Percentiles rank a stretch among this genome's conserved stretches.
Evolutionary conservation across 768 basidiomycete genomes (phyloP).

Genomic region (Daedalea quercina): DNA sequence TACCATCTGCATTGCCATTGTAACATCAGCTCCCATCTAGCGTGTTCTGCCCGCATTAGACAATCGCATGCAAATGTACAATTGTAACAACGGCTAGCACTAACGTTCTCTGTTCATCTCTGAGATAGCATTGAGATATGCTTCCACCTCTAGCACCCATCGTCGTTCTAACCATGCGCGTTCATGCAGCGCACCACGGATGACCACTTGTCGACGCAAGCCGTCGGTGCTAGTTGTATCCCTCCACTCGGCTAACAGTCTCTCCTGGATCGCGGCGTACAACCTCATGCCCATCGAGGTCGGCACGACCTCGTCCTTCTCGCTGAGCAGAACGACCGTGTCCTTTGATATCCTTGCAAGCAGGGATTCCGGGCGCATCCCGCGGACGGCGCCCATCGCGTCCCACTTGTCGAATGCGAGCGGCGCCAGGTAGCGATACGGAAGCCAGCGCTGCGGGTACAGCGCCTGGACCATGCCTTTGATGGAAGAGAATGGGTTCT

Average conservation of each 20-base stretch:
- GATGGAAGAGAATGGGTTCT: slow-evolving; percentile 44
- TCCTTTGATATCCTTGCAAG: slow-evolving; percentile 15
- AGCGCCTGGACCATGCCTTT: slow-evolving; percentile 40
- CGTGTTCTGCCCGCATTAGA: neutral
- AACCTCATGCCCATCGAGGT: slow-evolving; percentile 28
- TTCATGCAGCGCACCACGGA: slow-evolving; percentile 32
- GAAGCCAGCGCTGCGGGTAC: slow-evolving; percentile 42
- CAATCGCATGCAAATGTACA: neutral
- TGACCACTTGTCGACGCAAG: slow-evolving; percentile 14
- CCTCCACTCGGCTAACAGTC: slow-evolving; percentile 13
- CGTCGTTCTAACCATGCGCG: slow-evolving; percentile 27
- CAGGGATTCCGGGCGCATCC: neutral
- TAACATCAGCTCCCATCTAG: neutral
- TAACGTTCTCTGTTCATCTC: neutral
- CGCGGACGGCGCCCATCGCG: slow-evolving; percentile 25
- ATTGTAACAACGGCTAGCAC: neutral
- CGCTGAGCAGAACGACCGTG: slow-evolving; percentile 33
- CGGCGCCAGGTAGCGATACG: slow-evolving; percentile 40
- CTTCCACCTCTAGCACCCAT: slow-evolving; percentile 22
- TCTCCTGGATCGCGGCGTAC: slow-evolving; percentile 9
- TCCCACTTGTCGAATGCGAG: slow-evolving; percentile 44
- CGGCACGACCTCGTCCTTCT: slow-evolving; percentile 42
- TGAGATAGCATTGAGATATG: slow-evolving; percentile 12
- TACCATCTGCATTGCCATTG: neutral
- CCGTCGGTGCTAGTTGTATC: slow-evolving; percentile 22